A percentile compares a stretch with the other conserved stretches of the same genome.
Conservation (phyloP, 164 flowering plant genomes). For the Kalanchoe fedtschenkoi region DNA sequence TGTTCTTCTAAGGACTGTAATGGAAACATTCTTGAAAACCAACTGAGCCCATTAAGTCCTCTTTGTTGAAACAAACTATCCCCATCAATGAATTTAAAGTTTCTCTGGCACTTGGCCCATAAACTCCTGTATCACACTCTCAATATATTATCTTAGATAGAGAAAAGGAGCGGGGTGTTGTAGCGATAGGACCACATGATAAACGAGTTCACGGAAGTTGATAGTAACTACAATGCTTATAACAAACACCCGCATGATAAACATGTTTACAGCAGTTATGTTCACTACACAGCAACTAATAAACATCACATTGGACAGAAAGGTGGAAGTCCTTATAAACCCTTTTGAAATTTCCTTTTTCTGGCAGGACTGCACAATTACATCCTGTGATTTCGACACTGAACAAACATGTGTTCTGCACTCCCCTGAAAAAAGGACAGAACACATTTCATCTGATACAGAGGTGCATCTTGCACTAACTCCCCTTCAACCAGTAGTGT, state of each 20-base stretch:
- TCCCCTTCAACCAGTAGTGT: conserved; percentile 92
- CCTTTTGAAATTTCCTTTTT: background rate
- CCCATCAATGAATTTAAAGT: background rate
- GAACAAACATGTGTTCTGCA: conserved; percentile 95
- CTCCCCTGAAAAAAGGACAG: conserved; percentile 90
- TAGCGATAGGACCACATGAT: background rate
- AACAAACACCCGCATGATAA: background rate
- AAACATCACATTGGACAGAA: too few species aligned
- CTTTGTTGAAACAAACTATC: background rate
- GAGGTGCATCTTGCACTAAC: conserved; percentile 99
- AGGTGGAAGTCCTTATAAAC: background rate
- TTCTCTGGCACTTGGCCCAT: background rate
- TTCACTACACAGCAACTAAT: too few species aligned
- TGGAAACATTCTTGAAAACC: background rate
- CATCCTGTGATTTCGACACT: conserved; percentile 92
- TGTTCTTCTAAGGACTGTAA: background rate
- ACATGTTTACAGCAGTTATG: background rate
- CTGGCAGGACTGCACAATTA: conserved; percentile 86
- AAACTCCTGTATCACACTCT: background rate
- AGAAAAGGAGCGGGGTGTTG: background rate
- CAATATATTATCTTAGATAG: background rate
- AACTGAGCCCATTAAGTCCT: background rate
- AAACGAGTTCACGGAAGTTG: too few species aligned
- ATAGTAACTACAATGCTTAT: too few species aligned
- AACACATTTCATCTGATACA: conserved; percentile 68